Conservation (phyloP, 2,329 filamentous ascomycete genomes). For the Penicillium sp. region DNA sequence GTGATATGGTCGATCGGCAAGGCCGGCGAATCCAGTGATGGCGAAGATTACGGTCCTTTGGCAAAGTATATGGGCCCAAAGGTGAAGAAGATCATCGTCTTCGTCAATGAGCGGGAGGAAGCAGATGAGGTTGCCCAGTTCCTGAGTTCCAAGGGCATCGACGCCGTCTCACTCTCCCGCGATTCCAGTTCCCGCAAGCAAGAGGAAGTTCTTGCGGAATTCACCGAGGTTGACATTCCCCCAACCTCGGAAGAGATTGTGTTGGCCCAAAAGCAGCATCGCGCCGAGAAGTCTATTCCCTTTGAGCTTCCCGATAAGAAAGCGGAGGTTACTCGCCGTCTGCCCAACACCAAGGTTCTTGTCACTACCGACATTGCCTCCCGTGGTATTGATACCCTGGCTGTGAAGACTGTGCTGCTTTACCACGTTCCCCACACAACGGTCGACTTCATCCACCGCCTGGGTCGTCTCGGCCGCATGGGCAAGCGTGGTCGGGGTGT, state of each 20-base stretch:
- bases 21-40: conserved; percentile 52
- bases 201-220: conserved; percentile 69
- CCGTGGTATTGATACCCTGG: conserved; percentile 87
- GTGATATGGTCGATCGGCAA: conserved; percentile 91
- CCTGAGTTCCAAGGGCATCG: conserved; percentile 77
- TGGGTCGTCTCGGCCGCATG: conserved; percentile 90
- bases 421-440: conserved; percentile 98
- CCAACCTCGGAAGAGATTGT: conserved; percentile 36
- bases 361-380: conserved; percentile 93
- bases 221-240: conserved; percentile 52
- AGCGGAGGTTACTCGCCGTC: conserved; percentile 41
- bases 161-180: conserved; percentile 77
- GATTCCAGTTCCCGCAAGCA: conserved; percentile 76
- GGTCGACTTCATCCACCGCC: conserved; percentile 95
- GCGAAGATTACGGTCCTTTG: conserved; percentile 30
- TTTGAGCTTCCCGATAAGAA: conserved; percentile 38
- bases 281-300: conserved; percentile 37
- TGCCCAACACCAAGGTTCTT: conserved; percentile 80
- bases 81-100: conserved; percentile 83
- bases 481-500: conserved; percentile 82
- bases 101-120: conserved; percentile 93
- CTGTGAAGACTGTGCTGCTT: conserved; percentile 83
- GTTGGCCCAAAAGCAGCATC: conserved; percentile 28
- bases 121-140: conserved; percentile 76
- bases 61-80: conserved; percentile 47